Percentiles rank a stretch among this genome's conserved stretches.
These are phyloP conservation scores for Forsythia suspensa DNA, from an alignment of 257 asterid genomes.

Conservation along the genomic window DNA sequence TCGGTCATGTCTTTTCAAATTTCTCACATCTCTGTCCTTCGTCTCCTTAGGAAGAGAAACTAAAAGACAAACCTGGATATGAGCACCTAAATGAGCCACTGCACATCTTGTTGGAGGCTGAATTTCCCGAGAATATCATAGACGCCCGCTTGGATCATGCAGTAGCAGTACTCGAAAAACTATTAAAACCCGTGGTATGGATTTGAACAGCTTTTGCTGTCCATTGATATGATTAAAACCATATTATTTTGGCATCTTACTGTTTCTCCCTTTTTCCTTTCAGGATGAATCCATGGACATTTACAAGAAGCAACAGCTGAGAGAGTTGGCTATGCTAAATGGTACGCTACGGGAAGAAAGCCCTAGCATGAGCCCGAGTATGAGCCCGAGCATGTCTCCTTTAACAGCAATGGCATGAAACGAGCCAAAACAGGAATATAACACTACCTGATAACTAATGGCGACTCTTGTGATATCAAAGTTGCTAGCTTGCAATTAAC, in stretches of 20 bases:
- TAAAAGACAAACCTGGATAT: slow-evolving; percentile 72
- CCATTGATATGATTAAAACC: slow-evolving; percentile 6
- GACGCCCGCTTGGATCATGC: slow-evolving; percentile 72
- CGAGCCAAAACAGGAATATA: slow-evolving; percentile 73
- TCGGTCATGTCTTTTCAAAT: neutral
- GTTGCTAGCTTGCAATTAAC: neutral
- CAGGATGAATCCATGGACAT: slow-evolving; percentile 74
- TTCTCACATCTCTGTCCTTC: slow-evolving; percentile 18
- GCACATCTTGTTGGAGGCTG: slow-evolving; percentile 80
- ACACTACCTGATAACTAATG: neutral
- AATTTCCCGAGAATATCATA: slow-evolving; percentile 71
- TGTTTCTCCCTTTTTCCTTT: slow-evolving; percentile 7
- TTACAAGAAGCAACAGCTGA: slow-evolving; percentile 72
- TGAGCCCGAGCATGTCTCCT: slow-evolving; percentile 88
- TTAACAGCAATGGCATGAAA: slow-evolving; percentile 64
- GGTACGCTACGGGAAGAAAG: slow-evolving; percentile 76
- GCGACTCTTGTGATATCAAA: slow-evolving; percentile 2
- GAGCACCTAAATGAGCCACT: slow-evolving; percentile 85
- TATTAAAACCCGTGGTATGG: slow-evolving; percentile 76
- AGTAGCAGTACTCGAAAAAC: slow-evolving; percentile 58
- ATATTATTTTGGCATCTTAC: neutral
- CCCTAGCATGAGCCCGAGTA: slow-evolving; percentile 78
- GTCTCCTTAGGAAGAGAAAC: slow-evolving; percentile 60
- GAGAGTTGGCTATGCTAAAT: slow-evolving; percentile 75
- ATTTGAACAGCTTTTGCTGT: neutral